A percentile compares a stretch with the other conserved stretches of the same genome.
phyloP scores from a whole-genome alignment of 257 asterid genomes.

The Coffea eugenioides region DNA sequence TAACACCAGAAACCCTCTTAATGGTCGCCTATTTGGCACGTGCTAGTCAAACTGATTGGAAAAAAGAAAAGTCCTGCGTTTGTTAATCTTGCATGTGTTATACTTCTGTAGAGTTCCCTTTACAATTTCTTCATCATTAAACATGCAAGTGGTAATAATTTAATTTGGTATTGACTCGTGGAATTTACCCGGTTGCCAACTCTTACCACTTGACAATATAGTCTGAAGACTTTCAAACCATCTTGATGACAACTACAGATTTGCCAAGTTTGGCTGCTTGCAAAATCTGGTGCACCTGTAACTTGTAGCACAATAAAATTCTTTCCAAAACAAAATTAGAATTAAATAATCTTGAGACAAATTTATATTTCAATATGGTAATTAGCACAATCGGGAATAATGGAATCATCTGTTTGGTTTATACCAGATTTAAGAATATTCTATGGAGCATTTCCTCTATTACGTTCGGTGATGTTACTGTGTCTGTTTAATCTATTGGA shows the following conservation, averaged over 20 bases:
- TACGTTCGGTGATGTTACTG: too few relatives aligned
- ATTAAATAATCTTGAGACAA: not conserved
- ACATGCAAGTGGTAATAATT: not conserved
- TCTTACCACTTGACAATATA: not conserved
- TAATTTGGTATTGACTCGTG: not conserved
- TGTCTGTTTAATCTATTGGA: too few relatives aligned
- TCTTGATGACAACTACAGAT: not conserved
- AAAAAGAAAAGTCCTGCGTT: not conserved
- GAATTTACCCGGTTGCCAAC: not conserved
- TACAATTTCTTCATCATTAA: not conserved
- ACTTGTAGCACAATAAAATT: not conserved
- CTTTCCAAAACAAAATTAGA: too few relatives aligned
- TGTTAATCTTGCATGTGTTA: not conserved
- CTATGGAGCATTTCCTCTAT: not conserved
- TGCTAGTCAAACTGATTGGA: too few relatives aligned
- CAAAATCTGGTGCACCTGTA: not conserved
- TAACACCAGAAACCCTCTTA: too few relatives aligned
- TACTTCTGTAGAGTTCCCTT: not conserved
- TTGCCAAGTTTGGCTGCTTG: not conserved
- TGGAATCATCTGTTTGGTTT: constrained; percentile 14
- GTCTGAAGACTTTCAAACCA: not conserved
- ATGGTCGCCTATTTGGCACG: too few relatives aligned
- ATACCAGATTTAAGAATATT: constrained; percentile 7
- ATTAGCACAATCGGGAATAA: not conserved
- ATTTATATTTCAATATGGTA: not conserved